These are phyloP conservation scores for Mycena leptocephala DNA, from an alignment of 768 basidiomycete genomes.

Conservation along the genomic window DNA sequence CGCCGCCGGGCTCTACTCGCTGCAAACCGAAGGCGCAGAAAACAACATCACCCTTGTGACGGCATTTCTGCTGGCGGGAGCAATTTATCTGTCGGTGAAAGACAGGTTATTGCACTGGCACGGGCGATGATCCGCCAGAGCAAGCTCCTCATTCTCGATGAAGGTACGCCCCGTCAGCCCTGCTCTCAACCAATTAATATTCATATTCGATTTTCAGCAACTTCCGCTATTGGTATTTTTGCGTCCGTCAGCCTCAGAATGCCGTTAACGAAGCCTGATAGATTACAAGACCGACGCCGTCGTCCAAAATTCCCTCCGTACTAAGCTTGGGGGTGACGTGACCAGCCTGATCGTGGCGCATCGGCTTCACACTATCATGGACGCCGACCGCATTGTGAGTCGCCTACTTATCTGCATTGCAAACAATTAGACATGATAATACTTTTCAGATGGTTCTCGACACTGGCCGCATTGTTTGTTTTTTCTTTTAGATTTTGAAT, in stretches of 20 bases:
- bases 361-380: slow-evolving; percentile 28
- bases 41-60: slow-evolving; percentile 36
- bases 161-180: neutral
- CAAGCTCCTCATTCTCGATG: slow-evolving; percentile 41
- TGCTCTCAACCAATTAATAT: neutral
- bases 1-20: slow-evolving; percentile 49
- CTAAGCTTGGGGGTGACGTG: slow-evolving; percentile 13
- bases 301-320: slow-evolving; percentile 58
- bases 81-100: slow-evolving; percentile 60
- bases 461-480: slow-evolving; percentile 27
- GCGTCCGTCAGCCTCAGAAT: neutral
- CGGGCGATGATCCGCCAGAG: slow-evolving; percentile 33
- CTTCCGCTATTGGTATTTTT: slow-evolving; percentile 29
- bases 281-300: slow-evolving; percentile 55
- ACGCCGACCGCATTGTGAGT: slow-evolving; percentile 24
- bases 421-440: slow-evolving; percentile 21
- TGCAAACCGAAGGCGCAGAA: slow-evolving; percentile 52
- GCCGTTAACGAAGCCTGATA: neutral
- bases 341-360: slow-evolving; percentile 27
- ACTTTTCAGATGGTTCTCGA: slow-evolving; percentile 30
- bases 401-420: neutral
- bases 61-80: slow-evolving; percentile 17
- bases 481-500: neutral
- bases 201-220: slow-evolving; percentile 9
- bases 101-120: slow-evolving; percentile 64